Base-by-base conservation (phyloP, 2,329 filamentous ascomycete species). In the Hymenotorrendiella dingleyae region DNA sequence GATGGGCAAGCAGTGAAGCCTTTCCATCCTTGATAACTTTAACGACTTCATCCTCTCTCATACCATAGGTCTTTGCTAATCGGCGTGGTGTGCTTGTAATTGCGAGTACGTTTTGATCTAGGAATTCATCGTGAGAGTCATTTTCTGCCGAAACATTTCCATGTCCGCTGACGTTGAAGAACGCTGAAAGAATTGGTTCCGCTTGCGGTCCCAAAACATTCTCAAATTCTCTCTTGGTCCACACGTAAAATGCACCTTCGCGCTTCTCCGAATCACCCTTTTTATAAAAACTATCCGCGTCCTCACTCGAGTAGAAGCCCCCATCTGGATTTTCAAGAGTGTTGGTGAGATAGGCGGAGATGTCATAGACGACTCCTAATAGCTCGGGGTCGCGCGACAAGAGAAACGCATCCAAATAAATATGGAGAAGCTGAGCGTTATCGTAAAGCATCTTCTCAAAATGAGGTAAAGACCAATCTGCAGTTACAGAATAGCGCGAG, bases 361-460 rank as follows among this genome's bases (percentile, higher is more conserved):
- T 74, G 59, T 94, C 88, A 52, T 87, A 76, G 2, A 93, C 82
- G 2, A 84, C 80, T 32, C 86, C 81, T 10, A 88, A 74, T 45
- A 95, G 80, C 54, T 94, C 85, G 4, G 77, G 73, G 9, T 83
- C 74, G 34, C 50, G 42, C 3, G 53, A 57, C 10, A 59, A 46
- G 9, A 87, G 72, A 72, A 90, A 97, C 0, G 86, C 90, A 57
- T 96, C 89, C 6, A 94, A 72, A 56, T 93, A 97, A 6, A 93
- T 73, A 19, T 82, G 76, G 2, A 98, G 68, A 1, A 97, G 73
- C 53, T 96, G 83, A 0, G 86, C 83, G 57, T 98, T 94, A 59
- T 97, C 93, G 42, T 88, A 89, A 8, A 96, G 76, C 76, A 97
- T 89, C 69, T 97, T 97, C 68, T 98, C 93, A 56, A 97, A 98